Base-by-base conservation (phyloP, 1,284 basidiomycete species). In the Earliella scabrosa region DNA sequence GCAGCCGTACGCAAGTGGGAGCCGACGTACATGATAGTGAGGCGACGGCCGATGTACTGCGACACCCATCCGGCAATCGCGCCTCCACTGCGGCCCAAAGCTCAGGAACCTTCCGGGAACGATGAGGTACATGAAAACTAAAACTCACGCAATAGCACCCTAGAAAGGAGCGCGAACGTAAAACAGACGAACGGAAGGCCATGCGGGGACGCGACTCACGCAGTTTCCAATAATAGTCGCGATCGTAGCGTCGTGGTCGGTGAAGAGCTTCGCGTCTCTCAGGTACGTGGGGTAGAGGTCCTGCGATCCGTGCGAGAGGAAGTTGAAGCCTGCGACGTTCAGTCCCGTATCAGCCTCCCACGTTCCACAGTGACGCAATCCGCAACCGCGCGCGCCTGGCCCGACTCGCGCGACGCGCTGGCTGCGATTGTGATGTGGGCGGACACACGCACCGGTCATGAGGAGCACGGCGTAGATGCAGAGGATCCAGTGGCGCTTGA, bases 201-300 rank as follows among this genome's bases (percentile, higher is more conserved):
- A 26, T 52, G 56, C 54, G 31, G 56, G 38, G 43, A 43, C 51
- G 24, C 56, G 49, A 81, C 79, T 67, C 75, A 86, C 91, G 63
- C 86, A 90, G 71, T 93, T 95, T 24, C 90, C 89, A 63, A 98
- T 94, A 67, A 98, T 98, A 11, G 95, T 97, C 0, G 93, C 92
- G 38, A 92, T 80, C 2, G 91, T 92, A 0, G 95, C 82, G 43
- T 85, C 71, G 63, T 88, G 79, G 0, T 76, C 39, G 23, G 70
- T 73, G 66, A 90, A 85, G 29, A 77, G 76, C 67, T 91, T 92
- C 14, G 82, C 80, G 1, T 69, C 71, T 60, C 84, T 72, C 46
- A 96, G 77, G 71, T 93, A 95, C 3, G 88, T 93, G 21, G 93
- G 92, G 76, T 90, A 92, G 29, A 92, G 66, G 72, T 92, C 90